Evolutionary conservation across 345 rosid genomes (phyloP), one percentile per base, ranked within the genome.

Genomic region (Syzygium jambos): DNA sequence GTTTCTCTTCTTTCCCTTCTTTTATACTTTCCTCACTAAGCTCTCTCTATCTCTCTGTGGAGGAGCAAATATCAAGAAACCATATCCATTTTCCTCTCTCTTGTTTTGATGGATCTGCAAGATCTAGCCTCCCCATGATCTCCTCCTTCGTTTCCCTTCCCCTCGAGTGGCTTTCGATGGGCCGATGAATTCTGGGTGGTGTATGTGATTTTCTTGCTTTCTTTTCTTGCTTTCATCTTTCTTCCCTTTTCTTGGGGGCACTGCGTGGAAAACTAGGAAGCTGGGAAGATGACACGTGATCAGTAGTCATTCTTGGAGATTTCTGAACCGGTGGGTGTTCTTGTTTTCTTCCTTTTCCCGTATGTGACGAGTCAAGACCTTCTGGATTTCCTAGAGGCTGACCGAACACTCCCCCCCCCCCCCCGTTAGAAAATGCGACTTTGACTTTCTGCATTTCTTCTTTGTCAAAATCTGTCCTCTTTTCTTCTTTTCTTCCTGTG

Each of bases 91-190:
- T 73, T 34, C 19, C 49, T 73, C 82, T 73, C 49, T 38, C 49
- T 19, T 30, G 78, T 68, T 73, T 19, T 5, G 82, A 22, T 73
- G 82, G 82, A 73, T 73, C 82, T 73, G 46, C 82, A 38, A 73
- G 82, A 73, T 73, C 82, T 93, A 87, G 93, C 92, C 95, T 93
- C 93, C 89, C 93, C 92, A 89, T 93, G 88, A 94, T 91, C 82
- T 94, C 94, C 92, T 92, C 89, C 92, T 93, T 92, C 93, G 93
- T 95, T 94, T 97, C 91, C 89, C 94, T 93, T 95, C 8, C 14
- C 21, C 49, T 19, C 25, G 49, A 38, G 49, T 38, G 82, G 82
- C 49, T 73, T 38, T 73, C 38, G 82, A 73, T 73, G 82, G 82
- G 38, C 49, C 82, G 49, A 73, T 73, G 82, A 19, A 73, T 73